Base-by-base conservation (phyloP, 2,329 filamentous ascomycete genomes). In the Aspergillus fructus region DNA sequence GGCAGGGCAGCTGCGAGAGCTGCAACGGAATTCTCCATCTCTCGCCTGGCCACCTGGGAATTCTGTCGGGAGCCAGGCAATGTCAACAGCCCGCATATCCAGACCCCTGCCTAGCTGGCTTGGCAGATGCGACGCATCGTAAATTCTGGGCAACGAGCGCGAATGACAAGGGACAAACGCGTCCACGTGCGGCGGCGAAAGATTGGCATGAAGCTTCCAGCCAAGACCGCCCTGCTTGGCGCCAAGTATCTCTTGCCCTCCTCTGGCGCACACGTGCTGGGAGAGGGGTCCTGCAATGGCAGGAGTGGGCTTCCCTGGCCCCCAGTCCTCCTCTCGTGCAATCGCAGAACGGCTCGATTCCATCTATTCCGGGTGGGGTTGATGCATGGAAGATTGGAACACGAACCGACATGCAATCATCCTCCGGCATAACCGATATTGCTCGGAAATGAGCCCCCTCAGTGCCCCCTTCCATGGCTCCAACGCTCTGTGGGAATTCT, bases 141-240 rank as follows among this genome's bases (percentile, higher is more conserved):
- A 39, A 53, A 39, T 12, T n/a, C 24, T 21, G 21, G 13, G 23
- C 13, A 30, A 12, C 5, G n/a, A n/a, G 47, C 40, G 42, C 62
- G 56, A 63, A 63, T 63, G 15, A 53, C 42, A 57, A 49, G 23
- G 9, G 11, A 5, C 11, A n/a, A 48, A 49, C 24, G 9, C 53
- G 39, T 54, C 56, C 62, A 64, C 60, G 62, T 64, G 62, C 56
- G 39, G 58, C 50, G n/a, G 21, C 55, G 49, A 45, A 40, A 17
- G 34, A 33, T 40, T 49, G 52, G 50, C 46, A 58, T 58, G 55
- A 58, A 54, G 55, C 55, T 58, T 58, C 19, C 21, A 23, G 55
- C 45, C 50, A 53, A 53, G 50, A 13, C 5, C 39, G 49, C 45
- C 45, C 43, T 30, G 49, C 39, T 43, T 23, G 33, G 50, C 43